Evolutionary conservation across 129 eudicot genomes (phyloP).

Genomic region (Chrysanthemum seticuspe): DNA sequence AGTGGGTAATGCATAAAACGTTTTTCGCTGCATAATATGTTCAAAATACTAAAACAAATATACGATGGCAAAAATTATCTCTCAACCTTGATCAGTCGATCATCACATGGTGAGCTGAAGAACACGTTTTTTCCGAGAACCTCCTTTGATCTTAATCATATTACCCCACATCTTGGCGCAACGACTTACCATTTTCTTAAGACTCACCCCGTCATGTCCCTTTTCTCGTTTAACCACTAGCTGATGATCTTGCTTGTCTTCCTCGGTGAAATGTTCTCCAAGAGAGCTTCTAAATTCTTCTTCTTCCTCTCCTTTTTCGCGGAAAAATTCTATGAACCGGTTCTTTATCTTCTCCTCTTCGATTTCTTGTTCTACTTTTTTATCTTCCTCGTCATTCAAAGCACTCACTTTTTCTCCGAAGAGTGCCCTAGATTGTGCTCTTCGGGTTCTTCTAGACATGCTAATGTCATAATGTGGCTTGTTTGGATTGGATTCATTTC

Average conservation of each 20-base stretch:
- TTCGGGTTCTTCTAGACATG: constrained; percentile 74
- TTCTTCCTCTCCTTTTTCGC: constrained; percentile 27
- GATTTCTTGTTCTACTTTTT: constrained; percentile 15
- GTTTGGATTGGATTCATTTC: constrained; percentile 32
- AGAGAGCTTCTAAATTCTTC: constrained; percentile 30
- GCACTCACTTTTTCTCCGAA: constrained; percentile 35
- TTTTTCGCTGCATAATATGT: not conserved
- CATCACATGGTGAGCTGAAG: constrained; percentile 39
- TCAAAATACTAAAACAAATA: constrained; percentile 3
- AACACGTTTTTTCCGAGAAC: constrained; percentile 36
- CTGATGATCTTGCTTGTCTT: constrained; percentile 42
- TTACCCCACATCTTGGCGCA: constrained; percentile 45
- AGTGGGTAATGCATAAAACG: no score
- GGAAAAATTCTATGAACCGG: constrained; percentile 12
- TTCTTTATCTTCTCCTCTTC: constrained; percentile 29
- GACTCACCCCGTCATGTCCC: constrained; percentile 29
- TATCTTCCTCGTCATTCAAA: constrained; percentile 16
- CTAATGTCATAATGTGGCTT: constrained; percentile 54
- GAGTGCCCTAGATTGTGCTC: constrained; percentile 27
- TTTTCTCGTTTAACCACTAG: constrained; percentile 47
- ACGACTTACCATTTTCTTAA: constrained; percentile 46
- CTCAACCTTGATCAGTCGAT: constrained; percentile 1
- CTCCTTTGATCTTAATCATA: constrained; percentile 53
- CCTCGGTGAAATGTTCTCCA: constrained; percentile 53
- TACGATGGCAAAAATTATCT: not conserved